Base-by-base conservation (phyloP, 2,329 filamentous ascomycete genomes). In the Xylariales sp. region DNA sequence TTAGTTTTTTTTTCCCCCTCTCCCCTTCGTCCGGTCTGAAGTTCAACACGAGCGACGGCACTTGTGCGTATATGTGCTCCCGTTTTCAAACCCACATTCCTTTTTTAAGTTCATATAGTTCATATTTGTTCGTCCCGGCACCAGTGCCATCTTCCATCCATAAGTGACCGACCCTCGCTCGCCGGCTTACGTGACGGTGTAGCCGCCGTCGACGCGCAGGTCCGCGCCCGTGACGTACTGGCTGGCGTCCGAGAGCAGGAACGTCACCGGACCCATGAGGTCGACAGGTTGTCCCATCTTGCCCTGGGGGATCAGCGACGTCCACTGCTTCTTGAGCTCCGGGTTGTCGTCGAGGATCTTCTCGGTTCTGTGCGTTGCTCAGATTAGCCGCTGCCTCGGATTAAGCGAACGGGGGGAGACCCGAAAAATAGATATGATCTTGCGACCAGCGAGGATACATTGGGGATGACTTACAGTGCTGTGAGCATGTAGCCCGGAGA, bases 401-500 rank as follows among this genome's bases (percentile, higher is more conserved):
- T 32, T 46, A 55, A 62, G 12, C 48, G 54, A 18, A 30, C 8
- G 30, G 16, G 55, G 30, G 14, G n/a, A n/a, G 12, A 41, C 39
- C 8, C 12, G 36, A 23, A 23, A 23, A 23, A 23, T 34, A 8
- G 32, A 34, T 34, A 41, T 12, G 39, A 41, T 41, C 9, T 41
- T 41, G 39, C 10, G 2, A 14, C 39, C 14, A 10, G 14, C 14
- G 9, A 41, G 8, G 16, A 45, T 18, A n/a, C 56, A 36, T 36
- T 36, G 12, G 16, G 12, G 14, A 39, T n/a, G 46, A 83, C 91
- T 88, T 85, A 95, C 92, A 97, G 83, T 66, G 94, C 92, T 16
- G 95, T 97, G 73, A 97, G 84, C 95, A 98, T 98, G 82, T 98
- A 98, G 52, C 96, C 95, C 0, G 95, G 95, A 36, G 91, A 94